phyloP scores from a whole-genome alignment of 1,139 yeast species.

The Geotrichum australiense region DNA sequence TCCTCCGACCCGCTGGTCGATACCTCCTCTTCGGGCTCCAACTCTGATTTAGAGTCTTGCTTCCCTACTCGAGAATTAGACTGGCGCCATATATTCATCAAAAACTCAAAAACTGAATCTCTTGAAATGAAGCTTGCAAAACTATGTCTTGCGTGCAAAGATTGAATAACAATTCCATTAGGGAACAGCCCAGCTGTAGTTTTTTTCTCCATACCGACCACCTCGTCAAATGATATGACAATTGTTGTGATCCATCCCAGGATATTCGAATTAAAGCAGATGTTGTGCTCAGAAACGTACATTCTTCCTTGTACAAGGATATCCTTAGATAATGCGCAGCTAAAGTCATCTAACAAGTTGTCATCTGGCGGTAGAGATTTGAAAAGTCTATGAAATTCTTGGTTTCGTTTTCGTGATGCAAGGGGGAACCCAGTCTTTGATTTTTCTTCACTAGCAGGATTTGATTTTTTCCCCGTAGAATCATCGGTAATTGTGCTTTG shows the following conservation, averaged over 20 bases:
- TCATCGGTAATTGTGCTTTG: background rate
- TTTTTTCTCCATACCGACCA: conserved; percentile 67
- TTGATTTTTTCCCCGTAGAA: background rate
- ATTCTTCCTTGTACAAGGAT: conserved; percentile 86
- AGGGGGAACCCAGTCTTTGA: conserved; percentile 38
- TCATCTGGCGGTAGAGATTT: conserved; percentile 63
- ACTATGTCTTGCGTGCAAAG: conserved; percentile 53
- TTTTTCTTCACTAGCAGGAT: background rate
- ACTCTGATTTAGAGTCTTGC: conserved; percentile 34
- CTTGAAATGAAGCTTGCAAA: conserved; percentile 87
- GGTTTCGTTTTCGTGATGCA: conserved; percentile 64
- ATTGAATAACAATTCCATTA: conserved; percentile 75
- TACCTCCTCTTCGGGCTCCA: conserved; percentile 39
- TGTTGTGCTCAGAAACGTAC: conserved; percentile 69
- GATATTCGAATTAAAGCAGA: conserved; percentile 88
- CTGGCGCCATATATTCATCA: conserved; percentile 39
- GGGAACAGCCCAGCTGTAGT: conserved; percentile 87
- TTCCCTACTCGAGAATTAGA: conserved; percentile 19
- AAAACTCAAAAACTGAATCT: conserved; percentile 66
- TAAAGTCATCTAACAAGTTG: conserved; percentile 70
- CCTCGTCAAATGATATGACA: conserved; percentile 64
- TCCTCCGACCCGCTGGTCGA: background rate
- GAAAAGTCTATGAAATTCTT: conserved; percentile 74
- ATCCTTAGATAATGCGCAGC: conserved; percentile 85
- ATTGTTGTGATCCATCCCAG: conserved; percentile 89